A percentile compares a stretch with the other conserved stretches of the same genome.
phyloP scores from a whole-genome alignment of 495 filamentous ascomycete species.

The Hypoxylon intermedium region DNA sequence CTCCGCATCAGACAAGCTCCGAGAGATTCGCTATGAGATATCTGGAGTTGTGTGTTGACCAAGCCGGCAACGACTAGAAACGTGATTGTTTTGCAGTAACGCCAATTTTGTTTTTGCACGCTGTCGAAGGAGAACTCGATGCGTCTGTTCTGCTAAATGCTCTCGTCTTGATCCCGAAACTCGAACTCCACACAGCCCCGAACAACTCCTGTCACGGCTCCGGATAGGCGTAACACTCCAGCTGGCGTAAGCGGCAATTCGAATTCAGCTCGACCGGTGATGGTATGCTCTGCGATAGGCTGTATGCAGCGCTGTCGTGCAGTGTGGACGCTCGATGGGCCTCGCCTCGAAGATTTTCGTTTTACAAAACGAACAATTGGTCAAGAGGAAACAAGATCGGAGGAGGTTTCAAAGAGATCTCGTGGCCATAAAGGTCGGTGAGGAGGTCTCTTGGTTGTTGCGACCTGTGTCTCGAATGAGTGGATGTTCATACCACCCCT shows the following conservation, averaged over 20 bases:
- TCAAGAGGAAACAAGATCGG: constrained; percentile 39
- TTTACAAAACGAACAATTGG: constrained; percentile 23
- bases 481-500: constrained; percentile 41
- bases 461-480: constrained; percentile 56
- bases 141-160: constrained; percentile 6
- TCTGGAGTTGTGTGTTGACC: not conserved
- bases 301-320: constrained; percentile 14
- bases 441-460: constrained; percentile 48
- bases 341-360: constrained; percentile 24
- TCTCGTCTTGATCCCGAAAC: constrained; percentile 27
- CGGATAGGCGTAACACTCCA: constrained; percentile 7
- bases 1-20: constrained; percentile 24
- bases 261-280: not conserved
- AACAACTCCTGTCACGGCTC: constrained; percentile 5
- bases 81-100: not conserved
- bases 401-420: constrained; percentile 33
- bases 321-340: constrained; percentile 26
- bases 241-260: constrained; percentile 7
- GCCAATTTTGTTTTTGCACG: constrained; percentile 4
- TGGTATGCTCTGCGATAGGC: constrained; percentile 28
- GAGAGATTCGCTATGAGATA: constrained; percentile 9
- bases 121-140: constrained; percentile 9
- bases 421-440: constrained; percentile 41
- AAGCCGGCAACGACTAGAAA: constrained; percentile 11
- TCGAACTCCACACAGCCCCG: constrained; percentile 19